Evolutionary conservation across 1,284 basidiomycete genomes (phyloP).

Genomic region (Boletus sp.): DNA sequence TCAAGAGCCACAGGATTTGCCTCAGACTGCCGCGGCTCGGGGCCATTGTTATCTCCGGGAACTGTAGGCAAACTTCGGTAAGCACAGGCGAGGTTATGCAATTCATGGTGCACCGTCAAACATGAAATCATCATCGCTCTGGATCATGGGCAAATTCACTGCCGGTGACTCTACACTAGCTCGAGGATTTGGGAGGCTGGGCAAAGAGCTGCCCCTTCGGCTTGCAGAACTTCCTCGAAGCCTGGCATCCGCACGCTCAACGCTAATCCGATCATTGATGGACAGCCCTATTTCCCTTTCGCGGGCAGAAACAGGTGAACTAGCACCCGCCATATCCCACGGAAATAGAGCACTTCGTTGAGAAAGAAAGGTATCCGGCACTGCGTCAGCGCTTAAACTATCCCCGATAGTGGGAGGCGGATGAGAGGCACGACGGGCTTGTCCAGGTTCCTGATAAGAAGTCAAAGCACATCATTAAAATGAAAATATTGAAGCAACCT

Average conservation of each 20-base stretch:
- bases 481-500: slow-evolving; percentile 40
- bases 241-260: slow-evolving; percentile 50
- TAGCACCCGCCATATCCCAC: slow-evolving; percentile 74
- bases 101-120: slow-evolving; percentile 49
- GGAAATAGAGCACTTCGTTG: slow-evolving; percentile 71
- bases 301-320: slow-evolving; percentile 47
- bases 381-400: slow-evolving; percentile 44
- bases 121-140: slow-evolving; percentile 55
- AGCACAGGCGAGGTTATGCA: slow-evolving; percentile 1
- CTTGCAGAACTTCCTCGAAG: slow-evolving; percentile 53
- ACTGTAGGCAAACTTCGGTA: slow-evolving; percentile 17
- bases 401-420: slow-evolving; percentile 46
- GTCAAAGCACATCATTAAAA: slow-evolving; percentile 7
- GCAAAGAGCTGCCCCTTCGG: slow-evolving; percentile 48
- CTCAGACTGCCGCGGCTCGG: slow-evolving; percentile 53
- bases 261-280: slow-evolving; percentile 44
- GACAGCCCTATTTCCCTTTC: slow-evolving; percentile 37
- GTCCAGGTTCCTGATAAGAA: slow-evolving; percentile 63
- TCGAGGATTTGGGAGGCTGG: slow-evolving; percentile 41
- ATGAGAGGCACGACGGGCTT: slow-evolving; percentile 61
- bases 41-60: slow-evolving; percentile 33
- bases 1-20: slow-evolving; percentile 57
- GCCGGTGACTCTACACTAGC: slow-evolving; percentile 47
- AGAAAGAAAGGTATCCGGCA: slow-evolving; percentile 43
- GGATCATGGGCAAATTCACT: slow-evolving; percentile 38